Evolutionary conservation across 768 basidiomycete genomes (phyloP), one percentile per base, ranked within the genome.

Genomic region (Tricholoma matsutake): DNA sequence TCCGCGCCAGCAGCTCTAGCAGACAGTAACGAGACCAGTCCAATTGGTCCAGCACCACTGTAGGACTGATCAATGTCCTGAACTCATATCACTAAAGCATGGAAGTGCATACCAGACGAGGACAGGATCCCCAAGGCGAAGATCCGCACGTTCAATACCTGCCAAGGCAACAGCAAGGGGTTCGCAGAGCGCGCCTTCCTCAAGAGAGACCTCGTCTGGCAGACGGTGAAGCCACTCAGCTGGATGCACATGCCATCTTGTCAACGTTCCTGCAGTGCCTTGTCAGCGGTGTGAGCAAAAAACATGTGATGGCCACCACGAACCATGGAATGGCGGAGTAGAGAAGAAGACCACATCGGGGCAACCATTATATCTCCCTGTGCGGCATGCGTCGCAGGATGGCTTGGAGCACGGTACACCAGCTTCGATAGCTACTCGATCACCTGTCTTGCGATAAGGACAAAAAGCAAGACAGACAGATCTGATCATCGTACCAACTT

Each of bases 11-110:
- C 87, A 52, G 87, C 87, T 49, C 85, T 78, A 6, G 86, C 84
- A 54, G 86, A 83, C 31, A 88, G 78, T 18, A 88, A 76, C 16
- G 86, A 77, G 25, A 85, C 75, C 20, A 88, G 76, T 16, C 87
- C 87, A 57, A 89, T 88, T 2, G 87, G 87, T 16, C 87, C 87
- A 22, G 86, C 84, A 58, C 87, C 87, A 67, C 86, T 87, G 59
- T 18, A 58, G 37, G 45, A 61, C 28, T 32, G 39, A 13, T 54
- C 29, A 53, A 51, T 7, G 35, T 52, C 54, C 32, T 28, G 54
- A 43, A 60, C 34, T 57, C 25, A 45, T 16, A 18, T 16, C 29
- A 31, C 1, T 16, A n/a, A n/a, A 8, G 8, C n/a, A 32, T n/a
- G 31, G 8, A 32, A 14, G 28, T 8, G 6, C 68, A 16, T 72